These are phyloP conservation scores for Saposhnikovia divaricata DNA, from an alignment of 129 eudicot species.

Conservation along the genomic window DNA sequence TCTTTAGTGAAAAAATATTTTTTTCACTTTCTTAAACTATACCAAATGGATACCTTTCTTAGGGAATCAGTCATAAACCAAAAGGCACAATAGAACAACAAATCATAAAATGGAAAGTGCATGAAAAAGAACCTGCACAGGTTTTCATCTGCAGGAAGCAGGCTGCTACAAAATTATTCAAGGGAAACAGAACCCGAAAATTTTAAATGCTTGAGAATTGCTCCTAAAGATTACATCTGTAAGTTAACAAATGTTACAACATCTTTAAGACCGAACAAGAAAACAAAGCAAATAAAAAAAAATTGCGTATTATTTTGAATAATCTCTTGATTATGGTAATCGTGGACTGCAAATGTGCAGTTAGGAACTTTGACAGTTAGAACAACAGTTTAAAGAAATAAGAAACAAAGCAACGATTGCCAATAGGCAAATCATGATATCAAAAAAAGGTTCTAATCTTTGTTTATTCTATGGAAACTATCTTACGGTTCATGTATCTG, in stretches of 20 bases:
- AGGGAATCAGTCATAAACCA: background rate
- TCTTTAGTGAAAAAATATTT: too few relatives aligned
- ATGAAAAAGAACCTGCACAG: background rate
- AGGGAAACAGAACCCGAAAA: background rate
- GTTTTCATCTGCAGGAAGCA: background rate
- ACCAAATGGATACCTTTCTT: too few relatives aligned
- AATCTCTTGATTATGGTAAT: background rate
- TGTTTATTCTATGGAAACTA: slow-evolving; percentile 56
- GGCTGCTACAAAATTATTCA: background rate
- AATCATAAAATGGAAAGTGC: background rate
- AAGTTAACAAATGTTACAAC: background rate
- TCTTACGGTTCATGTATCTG: slow-evolving; percentile 42
- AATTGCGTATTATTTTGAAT: background rate
- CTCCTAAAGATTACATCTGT: background rate
- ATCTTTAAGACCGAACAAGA: background rate
- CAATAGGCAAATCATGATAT: background rate
- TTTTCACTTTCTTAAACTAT: too few relatives aligned
- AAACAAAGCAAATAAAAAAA: background rate
- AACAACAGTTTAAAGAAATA: background rate
- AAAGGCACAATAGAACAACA: background rate
- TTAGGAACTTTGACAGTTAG: background rate
- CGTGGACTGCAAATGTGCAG: background rate
- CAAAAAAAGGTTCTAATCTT: background rate
- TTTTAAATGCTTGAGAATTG: background rate
- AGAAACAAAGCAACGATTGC: background rate